Base-by-base conservation (phyloP, 139 green algal genomes). In the Picocystis salinarum region DNA sequence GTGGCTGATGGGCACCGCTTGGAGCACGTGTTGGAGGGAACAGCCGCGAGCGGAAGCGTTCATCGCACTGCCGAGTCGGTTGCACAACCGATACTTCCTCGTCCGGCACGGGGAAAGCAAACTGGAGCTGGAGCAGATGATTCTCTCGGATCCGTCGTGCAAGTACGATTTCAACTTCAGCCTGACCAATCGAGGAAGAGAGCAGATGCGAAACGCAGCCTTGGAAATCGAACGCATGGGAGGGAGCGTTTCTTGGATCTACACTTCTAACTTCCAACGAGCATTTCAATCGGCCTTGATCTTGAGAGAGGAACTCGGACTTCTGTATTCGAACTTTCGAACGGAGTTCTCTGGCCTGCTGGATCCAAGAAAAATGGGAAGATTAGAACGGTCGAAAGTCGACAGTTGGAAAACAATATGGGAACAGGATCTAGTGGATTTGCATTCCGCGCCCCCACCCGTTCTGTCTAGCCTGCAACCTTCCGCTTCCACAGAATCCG, bases 21-120 rank as follows among this genome's bases (percentile, higher is more conserved):
- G n/a, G n/a, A n/a, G n/a, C n/a, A n/a, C n/a, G n/a, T n/a, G n/a
- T n/a, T n/a, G n/a, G n/a, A n/a, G n/a, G n/a, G n/a, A n/a, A n/a
- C n/a, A n/a, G n/a, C n/a, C n/a, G n/a, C n/a, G n/a, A n/a, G 47
- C 47, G 22, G 17, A 34, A 18, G 47, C 47, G 33, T 45, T 54
- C 33, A 45, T 54, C 24, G 47, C 40, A 12, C 24, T 45, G 6
- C 47, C 47, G 17, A 33, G 11, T 9, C 33, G 47, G 2, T 34
- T 54, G 18, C 47, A 45, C 22, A 54, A 54, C 29, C 19, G 47
- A 12, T 54, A 54, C 47, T 54, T 54, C 6, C 33, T 54, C 33
- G 47, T 54, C 4, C 33, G 47, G 17, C 47, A 54, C 19, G 47
- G 47, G 5, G 47, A 54, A 33, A 46, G 33, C 34, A 25, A 19